Evolutionary conservation across 768 basidiomycete genomes (phyloP).

Genomic region (Psilocybe tampanensis): DNA sequence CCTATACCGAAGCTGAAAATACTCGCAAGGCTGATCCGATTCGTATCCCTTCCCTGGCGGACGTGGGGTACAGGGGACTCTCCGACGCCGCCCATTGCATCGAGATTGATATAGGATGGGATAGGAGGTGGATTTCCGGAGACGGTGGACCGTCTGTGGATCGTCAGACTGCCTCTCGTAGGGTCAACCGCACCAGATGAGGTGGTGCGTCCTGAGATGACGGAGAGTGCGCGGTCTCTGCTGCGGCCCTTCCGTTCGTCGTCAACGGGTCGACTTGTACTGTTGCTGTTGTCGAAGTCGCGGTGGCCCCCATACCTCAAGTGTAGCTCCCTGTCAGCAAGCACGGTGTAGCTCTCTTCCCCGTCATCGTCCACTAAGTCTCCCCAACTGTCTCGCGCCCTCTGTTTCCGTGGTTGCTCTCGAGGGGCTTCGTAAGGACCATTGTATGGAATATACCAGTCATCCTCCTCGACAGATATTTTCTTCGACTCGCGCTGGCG

Average conservation of each 20-base stretch:
- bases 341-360: conserved; percentile 29
- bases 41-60: conserved; percentile 32
- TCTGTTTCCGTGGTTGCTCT: conserved; percentile 27
- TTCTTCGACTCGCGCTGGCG: conserved; percentile 12
- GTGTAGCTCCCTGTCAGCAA: conserved; percentile 29
- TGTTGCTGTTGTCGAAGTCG: conserved; percentile 18
- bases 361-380: conserved; percentile 38
- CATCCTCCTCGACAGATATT: conserved; percentile 35
- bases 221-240: conserved; percentile 41
- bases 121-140: conserved; percentile 34
- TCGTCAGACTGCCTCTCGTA: conserved; percentile 28
- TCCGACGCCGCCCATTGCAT: conserved; percentile 61
- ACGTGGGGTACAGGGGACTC: conserved; percentile 56
- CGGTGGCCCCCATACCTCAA: conserved; percentile 27
- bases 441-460: conserved; percentile 69
- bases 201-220: conserved; percentile 40
- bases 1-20: conserved; percentile 49
- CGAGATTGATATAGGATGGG: conserved; percentile 46
- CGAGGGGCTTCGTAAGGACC: conserved; percentile 57
- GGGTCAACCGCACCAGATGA: conserved; percentile 42
- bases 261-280: conserved; percentile 11
- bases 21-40: conserved; percentile 55
- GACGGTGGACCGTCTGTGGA: conserved; percentile 37
- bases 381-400: conserved; percentile 45
- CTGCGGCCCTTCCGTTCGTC: conserved; percentile 25